Evolutionary conservation across 306 rosid species (phyloP), one percentile per base, ranked within the genome.

Genomic region (Herpetospermum pedunculosum): DNA sequence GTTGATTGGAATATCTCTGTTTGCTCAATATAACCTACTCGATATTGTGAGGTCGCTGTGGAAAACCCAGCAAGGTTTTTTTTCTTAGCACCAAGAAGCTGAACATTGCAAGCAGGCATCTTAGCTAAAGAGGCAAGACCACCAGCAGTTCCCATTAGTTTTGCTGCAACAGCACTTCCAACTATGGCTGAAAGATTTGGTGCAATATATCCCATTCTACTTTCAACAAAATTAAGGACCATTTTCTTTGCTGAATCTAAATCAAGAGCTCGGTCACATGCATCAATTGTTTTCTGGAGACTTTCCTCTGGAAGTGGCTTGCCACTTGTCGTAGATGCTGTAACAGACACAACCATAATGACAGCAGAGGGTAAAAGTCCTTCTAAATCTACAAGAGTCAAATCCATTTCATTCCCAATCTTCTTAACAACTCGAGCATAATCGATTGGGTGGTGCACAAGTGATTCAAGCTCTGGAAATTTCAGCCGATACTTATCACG

Each of bases 31-130:
- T 89, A 91, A 60, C 97, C 99, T 25, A 94, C 81, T 44, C 96
- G 99, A 82, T 84, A 94, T 65, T 94, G 99, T 29, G 97, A 91
- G 41, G 97, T 88, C 58, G 99, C 99, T 23, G 92, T 88, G 38
- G 96, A 94, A 84, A 94, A 94, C 48, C 99, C 97, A 74, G 96
- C 97, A 58, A 94, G 97, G 75, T 86, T 94, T 75, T 91, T 91
- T 79, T 79, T 94, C 90, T 91, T 91, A 44, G 97, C 96, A 79
- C 99, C 99, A 53, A 93, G 96, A 84, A 91, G 97, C 87, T 94
- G 99, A 77, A 94, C 99, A 83, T 94, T 94, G 83, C 99, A 94
- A 72, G 99, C 90, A 80, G 99, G 99, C 99, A 94, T 91, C 87
- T 89, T 94, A 25, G 99, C 89, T 72, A 94, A 82, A 21, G 96